phyloP scores from a whole-genome alignment of 176 grass and related monocot species.

The Carex parvula region DNA sequence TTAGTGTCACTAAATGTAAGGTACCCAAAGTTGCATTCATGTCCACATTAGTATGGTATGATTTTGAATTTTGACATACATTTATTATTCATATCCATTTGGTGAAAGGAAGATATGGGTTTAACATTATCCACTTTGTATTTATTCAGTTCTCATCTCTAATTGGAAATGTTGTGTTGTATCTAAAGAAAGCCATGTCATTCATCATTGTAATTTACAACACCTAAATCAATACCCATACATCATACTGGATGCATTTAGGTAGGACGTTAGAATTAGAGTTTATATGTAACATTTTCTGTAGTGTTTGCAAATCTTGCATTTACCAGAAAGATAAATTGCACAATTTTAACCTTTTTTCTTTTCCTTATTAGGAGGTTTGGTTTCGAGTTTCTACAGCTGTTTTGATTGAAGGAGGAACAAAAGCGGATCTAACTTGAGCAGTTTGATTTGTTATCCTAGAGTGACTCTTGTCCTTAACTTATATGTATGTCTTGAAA shows the following conservation, averaged over 20 bases:
- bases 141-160: not conserved
- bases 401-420: not conserved
- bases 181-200: not conserved
- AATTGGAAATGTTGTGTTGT: not conserved
- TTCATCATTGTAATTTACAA: not conserved
- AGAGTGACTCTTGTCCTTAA: not conserved
- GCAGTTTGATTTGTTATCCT: not conserved
- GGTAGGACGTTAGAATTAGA: not conserved
- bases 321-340: not conserved
- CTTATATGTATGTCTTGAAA: not conserved
- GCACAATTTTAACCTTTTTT: not conserved
- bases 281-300: not conserved
- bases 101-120: not conserved
- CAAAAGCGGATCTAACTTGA: not conserved
- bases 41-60: not conserved
- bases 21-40: no score
- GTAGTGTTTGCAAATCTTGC: not conserved
- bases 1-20: no score
- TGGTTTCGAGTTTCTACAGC: no score
- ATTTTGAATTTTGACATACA: no score
- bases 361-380: not conserved
- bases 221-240: not conserved
- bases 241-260: not conserved
- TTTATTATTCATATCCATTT: not conserved
- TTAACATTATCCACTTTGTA: not conserved